A percentile compares a stretch with the other conserved stretches of the same genome.
These are phyloP conservation scores for Amanita molliuscula DNA, from an alignment of 768 basidiomycete species.

Conservation along the genomic window DNA sequence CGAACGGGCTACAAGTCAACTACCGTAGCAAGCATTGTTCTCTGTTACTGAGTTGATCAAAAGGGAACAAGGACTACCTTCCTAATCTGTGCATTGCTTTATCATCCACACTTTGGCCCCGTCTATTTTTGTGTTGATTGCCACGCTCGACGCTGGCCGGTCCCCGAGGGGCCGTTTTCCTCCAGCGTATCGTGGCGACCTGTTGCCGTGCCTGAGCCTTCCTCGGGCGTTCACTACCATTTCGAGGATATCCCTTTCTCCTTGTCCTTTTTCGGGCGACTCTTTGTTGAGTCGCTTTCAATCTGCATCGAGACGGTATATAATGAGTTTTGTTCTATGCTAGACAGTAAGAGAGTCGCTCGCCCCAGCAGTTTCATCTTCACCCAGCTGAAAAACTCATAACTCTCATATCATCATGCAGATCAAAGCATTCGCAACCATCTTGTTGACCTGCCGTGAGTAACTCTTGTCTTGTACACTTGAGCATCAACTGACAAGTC, in stretches of 20 bases:
- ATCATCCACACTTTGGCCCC: background rate
- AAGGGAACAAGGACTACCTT: constrained; percentile 6
- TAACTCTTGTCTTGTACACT: background rate
- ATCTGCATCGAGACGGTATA: background rate
- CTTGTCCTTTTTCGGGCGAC: constrained; percentile 11
- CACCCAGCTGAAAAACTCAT: background rate
- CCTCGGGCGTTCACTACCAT: background rate
- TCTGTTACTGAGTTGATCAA: background rate
- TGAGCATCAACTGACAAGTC: background rate
- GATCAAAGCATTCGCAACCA: constrained; percentile 14
- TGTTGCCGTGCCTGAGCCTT: background rate
- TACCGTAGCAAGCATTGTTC: background rate
- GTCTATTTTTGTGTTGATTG: background rate
- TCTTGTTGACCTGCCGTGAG: constrained; percentile 20
- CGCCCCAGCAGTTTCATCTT: background rate
- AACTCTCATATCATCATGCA: constrained; percentile 16
- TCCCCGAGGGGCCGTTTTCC: background rate
- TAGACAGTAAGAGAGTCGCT: background rate
- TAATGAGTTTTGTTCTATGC: background rate
- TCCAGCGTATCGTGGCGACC: background rate
- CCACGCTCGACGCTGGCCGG: background rate
- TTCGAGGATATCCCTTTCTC: constrained; percentile 13
- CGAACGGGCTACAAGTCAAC: too few relatives aligned
- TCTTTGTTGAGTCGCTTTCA: constrained; percentile 11
- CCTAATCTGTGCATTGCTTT: constrained; percentile 1